These are phyloP conservation scores for Globisporangium spiculum DNA, from an alignment of 352 stramenopile species.

Conservation along the genomic window DNA sequence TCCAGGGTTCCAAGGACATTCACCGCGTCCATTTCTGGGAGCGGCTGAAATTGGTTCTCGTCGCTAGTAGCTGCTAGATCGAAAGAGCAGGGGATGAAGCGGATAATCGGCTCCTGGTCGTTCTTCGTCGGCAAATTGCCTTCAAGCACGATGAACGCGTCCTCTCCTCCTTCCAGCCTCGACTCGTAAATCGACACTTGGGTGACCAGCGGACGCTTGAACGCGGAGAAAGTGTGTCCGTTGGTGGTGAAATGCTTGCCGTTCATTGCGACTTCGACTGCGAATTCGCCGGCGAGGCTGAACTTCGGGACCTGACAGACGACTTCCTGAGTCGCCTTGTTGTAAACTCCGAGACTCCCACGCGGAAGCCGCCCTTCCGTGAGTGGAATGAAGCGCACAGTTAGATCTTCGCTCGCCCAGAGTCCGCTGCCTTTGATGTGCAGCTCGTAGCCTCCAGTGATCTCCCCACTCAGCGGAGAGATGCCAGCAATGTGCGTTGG, in stretches of 20 bases:
- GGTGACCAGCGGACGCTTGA: constrained; percentile 37
- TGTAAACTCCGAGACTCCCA: constrained; percentile 43
- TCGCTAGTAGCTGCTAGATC: background rate
- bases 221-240: constrained; percentile 51
- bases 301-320: constrained; percentile 71
- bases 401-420: constrained; percentile 74
- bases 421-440: constrained; percentile 68
- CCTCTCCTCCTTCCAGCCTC: constrained; percentile 30
- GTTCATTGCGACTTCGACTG: constrained; percentile 76
- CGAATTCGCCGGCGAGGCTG: constrained; percentile 50
- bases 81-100: constrained; percentile 34
- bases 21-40: background rate
- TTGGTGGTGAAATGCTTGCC: constrained; percentile 76
- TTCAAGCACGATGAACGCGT: constrained; percentile 31
- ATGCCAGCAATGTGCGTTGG: constrained; percentile 47
- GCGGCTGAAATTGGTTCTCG: background rate
- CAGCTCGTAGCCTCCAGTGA: constrained; percentile 56
- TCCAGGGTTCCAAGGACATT: background rate
- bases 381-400: constrained; percentile 68
- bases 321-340: constrained; percentile 38
- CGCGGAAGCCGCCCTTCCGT: constrained; percentile 51
- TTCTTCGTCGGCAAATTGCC: constrained; percentile 36
- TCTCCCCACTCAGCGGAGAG: constrained; percentile 46
- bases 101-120: constrained; percentile 28
- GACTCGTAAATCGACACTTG: constrained; percentile 43